Evolutionary conservation across 2,329 filamentous ascomycete genomes (phyloP).

Genomic region (Aspergillus carbonarius): DNA sequence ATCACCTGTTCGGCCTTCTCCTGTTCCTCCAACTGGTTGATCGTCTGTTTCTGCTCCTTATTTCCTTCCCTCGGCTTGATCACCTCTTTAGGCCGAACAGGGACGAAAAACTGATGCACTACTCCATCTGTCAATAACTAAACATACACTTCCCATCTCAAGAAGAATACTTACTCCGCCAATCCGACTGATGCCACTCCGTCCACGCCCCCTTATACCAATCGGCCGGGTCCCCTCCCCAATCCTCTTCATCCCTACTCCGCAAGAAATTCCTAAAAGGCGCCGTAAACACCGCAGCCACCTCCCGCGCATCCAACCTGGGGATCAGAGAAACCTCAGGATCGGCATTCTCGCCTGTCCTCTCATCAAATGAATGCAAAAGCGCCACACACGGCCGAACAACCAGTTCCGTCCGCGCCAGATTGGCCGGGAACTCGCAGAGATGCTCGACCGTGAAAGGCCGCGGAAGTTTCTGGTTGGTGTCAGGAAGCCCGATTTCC

Average conservation of each 20-base stretch:
- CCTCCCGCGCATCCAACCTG: slow-evolving; percentile 80
- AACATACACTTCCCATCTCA: not conserved
- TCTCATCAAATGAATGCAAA: slow-evolving; percentile 62
- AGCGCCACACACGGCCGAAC: slow-evolving; percentile 77
- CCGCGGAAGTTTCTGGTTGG: slow-evolving; percentile 68
- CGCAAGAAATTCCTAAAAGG: slow-evolving; percentile 81
- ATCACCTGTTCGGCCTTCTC: slow-evolving; percentile 47
- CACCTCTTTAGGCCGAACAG: slow-evolving; percentile 68
- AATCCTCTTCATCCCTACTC: slow-evolving; percentile 55
- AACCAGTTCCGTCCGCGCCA: slow-evolving; percentile 70
- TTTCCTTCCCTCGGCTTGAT: slow-evolving; percentile 53
- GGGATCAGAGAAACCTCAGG: slow-evolving; percentile 74
- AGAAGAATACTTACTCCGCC: slow-evolving; percentile 54
- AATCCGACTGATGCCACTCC: slow-evolving; percentile 72
- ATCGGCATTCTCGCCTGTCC: slow-evolving; percentile 44
- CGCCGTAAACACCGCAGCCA: slow-evolving; percentile 89
- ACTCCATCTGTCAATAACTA: slow-evolving; percentile 19
- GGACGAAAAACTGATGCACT: slow-evolving; percentile 91
- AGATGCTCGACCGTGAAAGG: slow-evolving; percentile 86
- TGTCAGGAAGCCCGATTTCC: slow-evolving; percentile 80
- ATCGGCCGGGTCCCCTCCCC: slow-evolving; percentile 48
- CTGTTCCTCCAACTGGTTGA: slow-evolving; percentile 47
- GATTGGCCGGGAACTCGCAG: slow-evolving; percentile 74
- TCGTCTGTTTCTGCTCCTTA: slow-evolving; percentile 44
- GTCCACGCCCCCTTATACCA: slow-evolving; percentile 90